These are phyloP conservation scores for Apostasia shenzhenica DNA, from an alignment of 106 monocot species.

Conservation along the genomic window DNA sequence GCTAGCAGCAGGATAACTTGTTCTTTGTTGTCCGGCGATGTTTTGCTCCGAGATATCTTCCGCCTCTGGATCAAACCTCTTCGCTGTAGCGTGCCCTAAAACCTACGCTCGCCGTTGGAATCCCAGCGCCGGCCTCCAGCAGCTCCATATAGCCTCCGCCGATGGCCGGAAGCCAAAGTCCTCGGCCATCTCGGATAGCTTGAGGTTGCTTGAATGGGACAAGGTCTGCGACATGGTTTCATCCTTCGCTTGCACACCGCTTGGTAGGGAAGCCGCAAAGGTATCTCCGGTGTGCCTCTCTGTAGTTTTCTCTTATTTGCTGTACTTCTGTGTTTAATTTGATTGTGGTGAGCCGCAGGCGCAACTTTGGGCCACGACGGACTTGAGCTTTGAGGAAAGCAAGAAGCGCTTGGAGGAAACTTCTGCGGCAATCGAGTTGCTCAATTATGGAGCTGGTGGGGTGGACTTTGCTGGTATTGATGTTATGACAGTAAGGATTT, in stretches of 20 bases:
- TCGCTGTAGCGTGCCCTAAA: not conserved
- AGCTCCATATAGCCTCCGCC: constrained; percentile 13
- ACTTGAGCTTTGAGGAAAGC: constrained; percentile 60
- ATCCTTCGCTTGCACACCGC: constrained; percentile 61
- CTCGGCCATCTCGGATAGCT: constrained; percentile 43
- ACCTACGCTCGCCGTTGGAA: not conserved
- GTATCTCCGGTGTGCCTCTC: constrained; percentile 8
- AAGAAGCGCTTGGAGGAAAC: constrained; percentile 55
- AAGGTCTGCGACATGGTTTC: constrained; percentile 69
- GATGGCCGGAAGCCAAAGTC: constrained; percentile 6
- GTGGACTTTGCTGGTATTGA: constrained; percentile 64
- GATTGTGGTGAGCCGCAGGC: constrained; percentile 19
- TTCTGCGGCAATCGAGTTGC: constrained; percentile 60
- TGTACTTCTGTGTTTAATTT: not conserved
- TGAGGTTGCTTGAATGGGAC: constrained; percentile 76
- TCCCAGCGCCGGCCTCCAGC: constrained; percentile 8
- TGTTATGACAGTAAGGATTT: constrained; percentile 28
- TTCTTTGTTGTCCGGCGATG: not conserved
- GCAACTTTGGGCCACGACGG: constrained; percentile 32
- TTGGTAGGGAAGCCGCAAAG: constrained; percentile 58
- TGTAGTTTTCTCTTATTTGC: not conserved
- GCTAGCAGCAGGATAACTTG: too few relatives aligned
- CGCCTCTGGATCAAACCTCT: not conserved
- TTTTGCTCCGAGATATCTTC: not conserved
- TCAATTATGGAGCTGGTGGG: constrained; percentile 39